Base-by-base conservation (phyloP, 2,329 filamentous ascomycete species). In the Fusarium musae region DNA sequence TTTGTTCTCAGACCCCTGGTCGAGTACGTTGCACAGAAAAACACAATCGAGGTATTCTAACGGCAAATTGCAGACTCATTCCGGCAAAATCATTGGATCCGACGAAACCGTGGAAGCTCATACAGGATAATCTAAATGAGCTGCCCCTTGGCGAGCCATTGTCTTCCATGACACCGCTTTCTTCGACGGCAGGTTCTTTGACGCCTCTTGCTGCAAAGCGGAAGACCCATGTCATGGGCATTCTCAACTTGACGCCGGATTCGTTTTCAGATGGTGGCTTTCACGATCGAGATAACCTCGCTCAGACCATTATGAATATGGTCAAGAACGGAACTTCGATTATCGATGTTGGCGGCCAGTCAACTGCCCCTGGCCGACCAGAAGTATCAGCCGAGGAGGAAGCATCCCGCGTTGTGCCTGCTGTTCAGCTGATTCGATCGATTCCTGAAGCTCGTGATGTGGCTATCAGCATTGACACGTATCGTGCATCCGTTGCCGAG, bases 181-280 rank as follows among this genome's bases (percentile, higher is more conserved):
- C 85, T 5, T 50, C 81, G 10, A 80, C 80, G 6, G 65, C 80
- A 9, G 82, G 86, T 16, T 85, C 90, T 2, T 83, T 96, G 43
- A 88, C 89, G 57, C 87, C 93, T 23, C 83, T 90, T 36, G 83
- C 85, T 37, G 83, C 87, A 11, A 85, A 87, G 50, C 88, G 91
- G 53, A 86, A 84, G 59, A 98, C 96, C 1, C 90, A 90, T 50
- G 84, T 98, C 75, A 99, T 99, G 96, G 93, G 93, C 61, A 97
- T 99, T 72, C 86, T 98, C 50, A 99, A 99, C 82, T 85, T 97
- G 59, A 98, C 96, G 0, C 96, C 96, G 1, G 96, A 99, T 83
- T 98, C 96, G 15, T 99, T 99, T 85, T 98, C 96, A 2, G 95
- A 98, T 79, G 96, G 95, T 59, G 95, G 95, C 13, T 78, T 85